A percentile compares a stretch with the other conserved stretches of the same genome.
Conservation (phyloP, 192 early-diverging fungal genomes). For the Helicostylum pulchrum region DNA sequence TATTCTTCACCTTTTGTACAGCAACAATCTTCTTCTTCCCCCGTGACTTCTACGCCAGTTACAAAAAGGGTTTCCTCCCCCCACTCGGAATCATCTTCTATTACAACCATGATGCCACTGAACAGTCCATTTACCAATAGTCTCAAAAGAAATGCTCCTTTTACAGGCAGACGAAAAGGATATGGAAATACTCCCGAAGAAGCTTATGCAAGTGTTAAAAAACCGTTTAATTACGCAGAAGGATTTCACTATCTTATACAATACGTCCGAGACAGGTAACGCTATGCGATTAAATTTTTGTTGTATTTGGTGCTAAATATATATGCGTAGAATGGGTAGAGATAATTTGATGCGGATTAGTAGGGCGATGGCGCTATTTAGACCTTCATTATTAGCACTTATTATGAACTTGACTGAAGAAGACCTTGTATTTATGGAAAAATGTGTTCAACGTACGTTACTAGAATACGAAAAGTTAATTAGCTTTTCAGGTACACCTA, state of each 20-base stretch:
- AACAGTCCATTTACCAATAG: neutral
- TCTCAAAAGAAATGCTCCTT: slow-evolving; percentile 8
- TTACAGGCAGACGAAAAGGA: slow-evolving; percentile 16
- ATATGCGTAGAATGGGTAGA: slow-evolving; percentile 71
- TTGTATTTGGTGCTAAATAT: too few relatives aligned
- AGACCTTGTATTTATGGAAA: slow-evolving; percentile 95
- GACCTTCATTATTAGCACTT: slow-evolving; percentile 90
- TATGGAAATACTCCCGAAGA: slow-evolving; percentile 50
- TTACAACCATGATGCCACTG: slow-evolving; percentile 4
- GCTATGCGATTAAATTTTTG: too few relatives aligned
- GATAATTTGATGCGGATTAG: slow-evolving; percentile 87
- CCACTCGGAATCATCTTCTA: neutral
- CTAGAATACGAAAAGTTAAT: slow-evolving; percentile 97
- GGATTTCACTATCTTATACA: slow-evolving; percentile 91
- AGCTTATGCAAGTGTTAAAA: slow-evolving; percentile 76
- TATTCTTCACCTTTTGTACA: neutral
- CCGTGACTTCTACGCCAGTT: neutral
- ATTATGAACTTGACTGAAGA: slow-evolving; percentile 94
- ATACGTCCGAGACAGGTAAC: slow-evolving; percentile 74
- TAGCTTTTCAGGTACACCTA: slow-evolving; percentile 91
- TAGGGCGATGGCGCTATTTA: slow-evolving; percentile 83
- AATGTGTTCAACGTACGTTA: slow-evolving; percentile 91
- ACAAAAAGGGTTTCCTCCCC: neutral
- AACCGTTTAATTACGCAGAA: slow-evolving; percentile 89
- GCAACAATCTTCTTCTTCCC: neutral